Evolutionary conservation across 2,329 filamentous ascomycete species (phyloP), one percentile per base, ranked within the genome.

Genomic region (Chaetomiaceae sp.): DNA sequence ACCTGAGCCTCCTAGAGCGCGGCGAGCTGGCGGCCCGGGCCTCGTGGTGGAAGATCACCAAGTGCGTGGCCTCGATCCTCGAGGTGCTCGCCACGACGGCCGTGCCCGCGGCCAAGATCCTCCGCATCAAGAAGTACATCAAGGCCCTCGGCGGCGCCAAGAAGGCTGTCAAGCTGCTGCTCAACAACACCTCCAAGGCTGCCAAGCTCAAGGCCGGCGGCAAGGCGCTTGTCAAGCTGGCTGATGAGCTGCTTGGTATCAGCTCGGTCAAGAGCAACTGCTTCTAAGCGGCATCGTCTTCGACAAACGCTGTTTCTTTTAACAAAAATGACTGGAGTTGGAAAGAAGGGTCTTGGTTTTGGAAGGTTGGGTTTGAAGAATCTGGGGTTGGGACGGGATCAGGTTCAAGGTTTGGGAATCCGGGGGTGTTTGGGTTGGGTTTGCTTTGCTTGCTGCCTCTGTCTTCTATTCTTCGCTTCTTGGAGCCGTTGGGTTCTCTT

Each of bases 71-170:
- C 11, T 47, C 60, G 33, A 58, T 64, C 39, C 49, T 58, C 20
- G 50, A 62, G 55, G 39, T 59, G 2, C 53, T 64, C 11, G 59
- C 47, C 40, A 58, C 56, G 11, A 63, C 59, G 2, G 59, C 59
- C 4, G 51, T 65, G 1, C 62, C 62, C 4, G 59, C 58, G 4
- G 56, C 59, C 49, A 64, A 63, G 58, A 47, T 64, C 17, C 57
- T 63, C 8, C 44, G 56, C 20, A 63, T 65, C 59, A 65, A 64
- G 59, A 62, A 61, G 55, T 61, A 59, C 55, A 60, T 65, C 36
- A 53, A 64, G 55, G 58, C 56, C 0, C 63, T 65, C 11, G 63
- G 61, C n/a, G 62, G 63, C 9, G 40, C 53, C 20, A 59, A 55
- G 52, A 40, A 61, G 56, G 56, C 61, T 6, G 63, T 63, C 9